Evolutionary conservation across 139 green algal species (phyloP), one percentile per base, ranked within the genome.

Genomic region (Chlamydomonas eustigma): DNA sequence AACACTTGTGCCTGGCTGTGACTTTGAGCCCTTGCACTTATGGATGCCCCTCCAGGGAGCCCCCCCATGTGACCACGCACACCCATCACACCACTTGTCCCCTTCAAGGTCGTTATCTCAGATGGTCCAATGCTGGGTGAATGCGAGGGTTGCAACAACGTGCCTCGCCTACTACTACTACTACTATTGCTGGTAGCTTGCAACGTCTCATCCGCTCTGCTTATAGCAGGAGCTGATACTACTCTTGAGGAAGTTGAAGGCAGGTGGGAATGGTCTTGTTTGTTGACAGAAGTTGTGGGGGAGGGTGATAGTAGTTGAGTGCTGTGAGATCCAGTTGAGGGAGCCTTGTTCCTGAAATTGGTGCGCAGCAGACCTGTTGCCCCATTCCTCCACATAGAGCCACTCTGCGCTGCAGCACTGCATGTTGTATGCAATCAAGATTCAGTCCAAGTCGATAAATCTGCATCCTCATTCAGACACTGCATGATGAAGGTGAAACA

Each of bases 351-450:
- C 2, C 71, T n/a, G 32, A 69, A 50, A 4, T 74, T 76, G 58
- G 78, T 50, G 24, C 71, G 6, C 2, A 67, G 31, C 37, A 64
- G 28, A 4, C 51, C 73, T 32, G 51, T 64, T 12, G 33, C 67
- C 6, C 75, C 79, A 31, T 73, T 83, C 0, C 73, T 50, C 78
- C 78, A 83, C n/a, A 83, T 76, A 12, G 73, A 70, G 3, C 66
- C 72, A 28, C 4, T 31, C 35, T 63, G 58, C 2, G 31, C 64
- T 1, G n/a, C 25, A 39, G 34, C 36, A 33, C 71, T 68, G 50
- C 38, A 66, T 30, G 25, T 37, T 37, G 58, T 69, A 33, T 71
- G 66, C 35, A 73, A 12, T 51, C 33, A n/a, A n/a, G n/a, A n/a
- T n/a, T n/a, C n/a, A n/a, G n/a, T n/a, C n/a, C n/a, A n/a, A n/a